These are phyloP conservation scores for Pseudogymnoascus sp. DNA, from an alignment of 2,329 filamentous ascomycete species.

Conservation along the genomic window DNA sequence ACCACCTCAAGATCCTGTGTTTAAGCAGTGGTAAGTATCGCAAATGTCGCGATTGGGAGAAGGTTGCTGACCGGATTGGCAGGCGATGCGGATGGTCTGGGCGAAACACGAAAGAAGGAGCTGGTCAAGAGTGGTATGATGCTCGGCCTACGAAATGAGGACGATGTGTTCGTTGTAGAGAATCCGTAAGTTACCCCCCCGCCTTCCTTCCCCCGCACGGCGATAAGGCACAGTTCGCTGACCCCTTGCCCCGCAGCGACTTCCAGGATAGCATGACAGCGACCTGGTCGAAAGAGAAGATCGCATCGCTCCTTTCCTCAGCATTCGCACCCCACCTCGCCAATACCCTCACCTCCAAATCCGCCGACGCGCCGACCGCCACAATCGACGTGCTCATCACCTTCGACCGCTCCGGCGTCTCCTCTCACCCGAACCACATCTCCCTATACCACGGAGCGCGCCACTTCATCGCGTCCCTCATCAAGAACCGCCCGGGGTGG, in stretches of 20 bases:
- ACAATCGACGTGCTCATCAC: constrained; percentile 62
- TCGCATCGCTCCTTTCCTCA: constrained; percentile 60
- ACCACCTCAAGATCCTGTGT: constrained; percentile 91
- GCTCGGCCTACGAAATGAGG: constrained; percentile 64
- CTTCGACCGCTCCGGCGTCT: constrained; percentile 77
- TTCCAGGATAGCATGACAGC: constrained; percentile 87
- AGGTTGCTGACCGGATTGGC: constrained; percentile 16
- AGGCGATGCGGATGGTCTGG: constrained; percentile 82
- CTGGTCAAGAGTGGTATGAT: constrained; percentile 69
- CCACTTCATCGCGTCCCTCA: constrained; percentile 59
- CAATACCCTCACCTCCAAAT: constrained; percentile 23
- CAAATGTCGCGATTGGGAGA: constrained; percentile 12
- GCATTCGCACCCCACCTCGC: constrained; percentile 64
- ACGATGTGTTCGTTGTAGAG: constrained; percentile 81
- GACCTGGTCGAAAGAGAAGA: constrained; percentile 63
- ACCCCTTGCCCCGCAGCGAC: constrained; percentile 33
- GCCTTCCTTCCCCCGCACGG: constrained; percentile 11
- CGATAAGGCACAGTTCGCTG: constrained; percentile 2
- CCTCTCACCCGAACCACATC: constrained; percentile 86
- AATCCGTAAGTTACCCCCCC: constrained; percentile 47
- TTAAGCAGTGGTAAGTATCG: constrained; percentile 63
- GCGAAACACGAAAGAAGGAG: constrained; percentile 73
- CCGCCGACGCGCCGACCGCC: constrained; percentile 33
- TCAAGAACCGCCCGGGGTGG: constrained; percentile 55
- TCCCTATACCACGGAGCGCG: constrained; percentile 77